Percentiles rank a stretch among this genome's conserved stretches.
phyloP scores from a whole-genome alignment of 2,329 filamentous ascomycete genomes.

The Calonectria honghensis region DNA sequence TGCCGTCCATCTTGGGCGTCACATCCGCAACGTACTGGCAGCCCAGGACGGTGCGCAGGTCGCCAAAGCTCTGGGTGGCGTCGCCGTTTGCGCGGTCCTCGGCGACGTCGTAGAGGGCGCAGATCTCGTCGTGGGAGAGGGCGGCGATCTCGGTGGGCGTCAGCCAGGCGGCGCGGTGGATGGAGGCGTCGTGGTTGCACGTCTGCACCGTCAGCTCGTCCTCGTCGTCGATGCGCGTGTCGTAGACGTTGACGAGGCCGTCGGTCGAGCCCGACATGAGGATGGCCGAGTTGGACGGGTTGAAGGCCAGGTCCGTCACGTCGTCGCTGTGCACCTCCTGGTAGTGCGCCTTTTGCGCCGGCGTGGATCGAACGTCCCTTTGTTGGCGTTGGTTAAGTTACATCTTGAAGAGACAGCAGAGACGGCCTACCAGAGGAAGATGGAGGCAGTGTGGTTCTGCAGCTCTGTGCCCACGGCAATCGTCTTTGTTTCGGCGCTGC shows the following conservation, averaged over 20 bases:
- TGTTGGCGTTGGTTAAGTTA: slow-evolving; percentile 52
- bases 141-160: slow-evolving; percentile 79
- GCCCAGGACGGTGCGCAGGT: slow-evolving; percentile 78
- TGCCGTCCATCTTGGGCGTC: slow-evolving; percentile 74
- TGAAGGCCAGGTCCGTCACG: slow-evolving; percentile 76
- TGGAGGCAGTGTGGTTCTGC: slow-evolving; percentile 76
- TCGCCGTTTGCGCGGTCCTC: slow-evolving; percentile 77
- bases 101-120: slow-evolving; percentile 82
- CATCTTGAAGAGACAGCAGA: too few species aligned
- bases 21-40: slow-evolving; percentile 86
- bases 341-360: slow-evolving; percentile 71
- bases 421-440: slow-evolving; percentile 74
- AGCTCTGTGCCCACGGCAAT: slow-evolving; percentile 85
- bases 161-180: slow-evolving; percentile 85
- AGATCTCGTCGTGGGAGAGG: slow-evolving; percentile 85
- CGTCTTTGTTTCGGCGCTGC: slow-evolving; percentile 72
- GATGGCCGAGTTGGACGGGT: slow-evolving; percentile 75
- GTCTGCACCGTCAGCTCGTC: slow-evolving; percentile 87
- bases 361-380: slow-evolving; percentile 73
- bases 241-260: slow-evolving; percentile 85
- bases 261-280: slow-evolving; percentile 87
- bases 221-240: slow-evolving; percentile 81
- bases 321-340: slow-evolving; percentile 81
- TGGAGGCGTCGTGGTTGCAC: slow-evolving; percentile 84
- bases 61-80: slow-evolving; percentile 77